Percentiles rank a stretch among this genome's conserved stretches.
Evolutionary conservation across 108 stramenopile genomes (phyloP).

Genomic region (Fragilariopsis cylindrus): DNA sequence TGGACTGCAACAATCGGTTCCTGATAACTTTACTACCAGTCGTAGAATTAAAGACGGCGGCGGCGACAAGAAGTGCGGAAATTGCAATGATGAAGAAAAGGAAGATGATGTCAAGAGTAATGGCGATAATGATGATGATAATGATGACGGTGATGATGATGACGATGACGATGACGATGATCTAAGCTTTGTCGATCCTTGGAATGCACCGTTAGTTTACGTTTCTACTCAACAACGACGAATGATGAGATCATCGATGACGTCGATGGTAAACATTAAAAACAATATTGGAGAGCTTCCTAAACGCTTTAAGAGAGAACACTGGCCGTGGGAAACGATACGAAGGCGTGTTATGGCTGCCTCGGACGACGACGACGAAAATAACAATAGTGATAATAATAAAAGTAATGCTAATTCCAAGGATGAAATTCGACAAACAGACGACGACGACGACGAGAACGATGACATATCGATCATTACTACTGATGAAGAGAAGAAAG

Average conservation of each 20-base stretch:
- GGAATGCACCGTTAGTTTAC: conserved; percentile 24
- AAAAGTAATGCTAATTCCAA: not conserved
- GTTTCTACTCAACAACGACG: conserved; percentile 13
- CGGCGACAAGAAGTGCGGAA: too few species aligned
- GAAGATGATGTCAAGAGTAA: not conserved
- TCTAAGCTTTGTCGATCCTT: conserved; percentile 31
- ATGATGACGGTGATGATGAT: conserved; percentile 9
- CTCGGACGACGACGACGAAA: not conserved
- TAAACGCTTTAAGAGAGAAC: conserved; percentile 5
- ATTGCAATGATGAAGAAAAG: too few species aligned
- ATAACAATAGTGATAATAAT: not conserved
- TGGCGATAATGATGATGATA: not conserved
- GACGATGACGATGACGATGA: conserved; percentile 26
- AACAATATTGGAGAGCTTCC: conserved; percentile 42
- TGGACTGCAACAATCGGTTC: conserved; percentile 4
- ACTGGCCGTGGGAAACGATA: conserved; percentile 48
- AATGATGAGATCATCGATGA: conserved; percentile 2
- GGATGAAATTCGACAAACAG: too few species aligned
- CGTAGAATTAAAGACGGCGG: too few species aligned
- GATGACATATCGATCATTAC: not conserved
- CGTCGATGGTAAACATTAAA: not conserved
- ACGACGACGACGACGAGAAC: not conserved
- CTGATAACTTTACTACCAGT: not conserved
- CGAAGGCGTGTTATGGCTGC: conserved; percentile 16
- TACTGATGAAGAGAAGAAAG: not conserved